Evolutionary conservation across 345 rosid genomes (phyloP), one percentile per base, ranked within the genome.

Genomic region (Citrus sinensis): DNA sequence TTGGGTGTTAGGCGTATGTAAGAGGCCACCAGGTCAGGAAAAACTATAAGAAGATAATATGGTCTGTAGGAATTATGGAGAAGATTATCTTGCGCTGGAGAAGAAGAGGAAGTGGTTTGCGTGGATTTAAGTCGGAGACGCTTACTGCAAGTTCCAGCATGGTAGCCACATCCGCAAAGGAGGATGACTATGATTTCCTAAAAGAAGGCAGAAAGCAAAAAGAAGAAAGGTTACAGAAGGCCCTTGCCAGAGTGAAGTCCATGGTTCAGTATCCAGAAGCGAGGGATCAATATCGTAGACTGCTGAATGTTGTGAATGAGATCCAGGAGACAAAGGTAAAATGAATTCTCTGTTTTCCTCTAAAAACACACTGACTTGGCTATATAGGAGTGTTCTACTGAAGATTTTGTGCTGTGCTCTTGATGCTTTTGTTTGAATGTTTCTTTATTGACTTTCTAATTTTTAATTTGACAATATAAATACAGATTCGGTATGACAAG

Each of bases 51-150:
- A 93, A 92, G 83, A 91, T 95, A 63, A 74, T 82, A n/a, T 93
- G 98, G 99, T 92, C 97, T 0, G 97, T 95, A 19, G 98, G 99
- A 86, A 92, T 93, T 80, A 3, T 93, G 81, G 98, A 93, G 87
- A 95, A 95, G 78, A 87, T 92, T 69, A 95, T 95, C 80, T 76
- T 95, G 84, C 94, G 97, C n/a, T 93, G 99, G 98, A 92, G 96
- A 83, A 82, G 98, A 58, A 95, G 89, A 89, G 84, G 98, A 86
- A 85, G 89, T 59, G 98, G 98, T 68, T 82, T 95, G 80, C 93
- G 98, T 32, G 98, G 99, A 78, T 93, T 95, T 79, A 91, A 83
- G 82, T 80, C 92, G 8, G 93, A 94, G 65, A 84, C 85, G 67
- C 83, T 87, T 80, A 80, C 78, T 6, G 90, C 86, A 39, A 76